Percentiles rank a stretch among this genome's conserved stretches.
These are phyloP conservation scores for Botrytis fragariae DNA, from an alignment of 2,329 filamentous ascomycete genomes.

Conservation along the genomic window DNA sequence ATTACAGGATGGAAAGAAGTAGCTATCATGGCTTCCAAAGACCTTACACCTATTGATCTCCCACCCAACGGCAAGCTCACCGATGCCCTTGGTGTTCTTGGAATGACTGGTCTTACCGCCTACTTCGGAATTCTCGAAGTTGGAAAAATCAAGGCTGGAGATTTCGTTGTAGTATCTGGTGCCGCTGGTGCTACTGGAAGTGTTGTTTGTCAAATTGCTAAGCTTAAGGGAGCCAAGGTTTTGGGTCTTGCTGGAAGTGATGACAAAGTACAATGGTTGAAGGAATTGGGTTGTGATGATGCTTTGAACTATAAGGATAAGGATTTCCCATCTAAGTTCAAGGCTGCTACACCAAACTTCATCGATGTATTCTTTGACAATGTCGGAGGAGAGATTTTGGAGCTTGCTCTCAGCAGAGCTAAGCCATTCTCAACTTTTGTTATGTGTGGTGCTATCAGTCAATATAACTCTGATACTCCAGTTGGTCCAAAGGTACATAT, in stretches of 20 bases:
- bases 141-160: constrained; percentile 63
- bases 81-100: constrained; percentile 61
- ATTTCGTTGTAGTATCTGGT: constrained; percentile 74
- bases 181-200: constrained; percentile 77
- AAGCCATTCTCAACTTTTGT: constrained; percentile 63
- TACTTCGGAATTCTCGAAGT: constrained; percentile 73
- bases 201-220: constrained; percentile 75
- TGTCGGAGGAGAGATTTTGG: constrained; percentile 69
- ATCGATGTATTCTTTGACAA: constrained; percentile 75
- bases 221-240: constrained; percentile 60
- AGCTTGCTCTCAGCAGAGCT: constrained; percentile 62
- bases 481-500: constrained; percentile 51
- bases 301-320: constrained; percentile 68
- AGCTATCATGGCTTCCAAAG: constrained; percentile 54
- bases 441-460: constrained; percentile 68
- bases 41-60: constrained; percentile 44
- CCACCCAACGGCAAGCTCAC: constrained; percentile 47
- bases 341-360: constrained; percentile 55
- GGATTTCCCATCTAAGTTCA: constrained; percentile 59
- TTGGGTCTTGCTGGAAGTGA: constrained; percentile 66
- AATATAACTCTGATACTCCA: constrained; percentile 60
- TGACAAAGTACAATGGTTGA: constrained; percentile 66
- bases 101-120: constrained; percentile 69
- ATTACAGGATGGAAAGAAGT: constrained; percentile 65
- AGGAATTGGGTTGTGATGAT: constrained; percentile 63